Base-by-base conservation (phyloP, 2,329 filamentous ascomycete genomes). In the Teratosphaeria viscida region DNA sequence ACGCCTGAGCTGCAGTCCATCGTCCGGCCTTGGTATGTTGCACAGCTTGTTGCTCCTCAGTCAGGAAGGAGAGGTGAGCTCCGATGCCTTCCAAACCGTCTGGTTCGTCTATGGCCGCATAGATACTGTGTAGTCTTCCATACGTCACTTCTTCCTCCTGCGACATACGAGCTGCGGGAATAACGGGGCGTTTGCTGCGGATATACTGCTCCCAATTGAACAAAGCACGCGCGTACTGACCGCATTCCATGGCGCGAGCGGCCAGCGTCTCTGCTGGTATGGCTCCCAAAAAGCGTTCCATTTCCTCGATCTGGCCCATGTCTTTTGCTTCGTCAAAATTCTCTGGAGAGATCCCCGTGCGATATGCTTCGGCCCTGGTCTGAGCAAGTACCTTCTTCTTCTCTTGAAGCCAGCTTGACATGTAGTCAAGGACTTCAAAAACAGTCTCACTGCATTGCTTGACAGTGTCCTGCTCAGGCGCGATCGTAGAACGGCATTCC, bases 151-250 rank as follows among this genome's bases (percentile, higher is more conserved):
- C 80, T n/a, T 82, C 76, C 12, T 70, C 64, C 37, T 63, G 56
- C 4, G 63, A 61, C 34, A 65, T 56, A 5, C 62, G 62, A 2
- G 79, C 78, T 1, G 77, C 73, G 0, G 79, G 78, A 39, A 72
- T 69, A 11, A 72, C 54, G 12, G 63, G 56, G 76, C 73, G 29
- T 66, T 69, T 60, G 66, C 85, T 80, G 34, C 86, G 82, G 59
- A 92, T 92, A 70, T 96, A 89, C 66, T 95, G 90, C 73, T 99
- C 94, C 78, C 95, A 89, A 70, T 97, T 90, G 70, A 96, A 96
- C 19, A 99, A 78, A 1, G 95, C 94, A 56, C 94, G 85, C 7
- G 94, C 87, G 71, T 92, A 97, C 8, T 95, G 94, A 61, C 89
- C 90, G 74, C 92, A 97, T 69, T 96, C 89, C n/a, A 96, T 84